A percentile compares a stretch with the other conserved stretches of the same genome.
Conservation (phyloP, 371 early-diverging fungal species). For the Apophysomyces elegans region DNA sequence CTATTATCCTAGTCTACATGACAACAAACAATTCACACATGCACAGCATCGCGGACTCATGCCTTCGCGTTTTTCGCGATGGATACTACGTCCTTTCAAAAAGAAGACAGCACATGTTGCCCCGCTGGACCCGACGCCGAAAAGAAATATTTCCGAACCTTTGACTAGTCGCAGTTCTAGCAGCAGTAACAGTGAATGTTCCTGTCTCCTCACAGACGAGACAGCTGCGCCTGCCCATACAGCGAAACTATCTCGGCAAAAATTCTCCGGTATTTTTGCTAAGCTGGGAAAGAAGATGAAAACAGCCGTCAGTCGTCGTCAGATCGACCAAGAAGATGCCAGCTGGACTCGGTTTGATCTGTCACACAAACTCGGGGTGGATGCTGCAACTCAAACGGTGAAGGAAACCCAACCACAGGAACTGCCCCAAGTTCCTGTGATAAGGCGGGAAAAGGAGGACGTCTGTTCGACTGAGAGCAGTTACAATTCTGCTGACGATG, state of each 20-base stretch:
- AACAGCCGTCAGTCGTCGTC: slow-evolving; percentile 3
- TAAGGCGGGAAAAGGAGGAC: too few species aligned
- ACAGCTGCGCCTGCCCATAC: neutral
- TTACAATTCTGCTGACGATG: slow-evolving; percentile 4
- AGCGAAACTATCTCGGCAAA: neutral
- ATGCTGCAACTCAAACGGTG: neutral
- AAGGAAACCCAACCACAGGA: neutral
- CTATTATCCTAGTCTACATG: neutral
- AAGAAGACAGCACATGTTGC: neutral
- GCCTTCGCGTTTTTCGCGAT: neutral
- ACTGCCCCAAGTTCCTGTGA: neutral
- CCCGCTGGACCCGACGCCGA: neutral
- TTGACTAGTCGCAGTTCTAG: neutral
- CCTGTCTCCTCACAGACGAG: neutral
- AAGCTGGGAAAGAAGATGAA: slow-evolving; percentile 27
- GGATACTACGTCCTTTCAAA: slow-evolving; percentile 7
- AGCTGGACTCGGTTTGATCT: neutral
- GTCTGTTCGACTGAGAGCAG: neutral
- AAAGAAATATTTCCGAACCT: slow-evolving; percentile 8
- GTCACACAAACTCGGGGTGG: neutral
- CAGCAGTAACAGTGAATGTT: neutral
- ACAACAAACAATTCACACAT: neutral
- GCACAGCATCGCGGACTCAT: neutral
- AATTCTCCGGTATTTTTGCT: slow-evolving; percentile 9
- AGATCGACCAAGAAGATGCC: neutral